Evolutionary conservation across 768 basidiomycete species (phyloP), one percentile per base, ranked within the genome.

Genomic region (Neoboletus magnificus): DNA sequence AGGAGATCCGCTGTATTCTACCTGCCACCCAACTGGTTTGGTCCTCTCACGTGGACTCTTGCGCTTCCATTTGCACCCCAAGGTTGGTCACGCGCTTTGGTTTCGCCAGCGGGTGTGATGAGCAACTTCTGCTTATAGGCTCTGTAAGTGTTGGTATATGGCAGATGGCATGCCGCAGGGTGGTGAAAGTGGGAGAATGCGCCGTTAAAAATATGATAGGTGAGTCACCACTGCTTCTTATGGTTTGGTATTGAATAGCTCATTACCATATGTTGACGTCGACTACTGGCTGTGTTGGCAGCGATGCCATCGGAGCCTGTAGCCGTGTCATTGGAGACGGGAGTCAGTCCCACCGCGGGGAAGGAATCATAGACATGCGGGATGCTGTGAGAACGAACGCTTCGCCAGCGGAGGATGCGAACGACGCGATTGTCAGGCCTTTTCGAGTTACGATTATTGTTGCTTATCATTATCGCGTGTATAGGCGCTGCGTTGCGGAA

Each of bases 121-220:
- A 11, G 29, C 35, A 39, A 49, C 16, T 0, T 37, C 29, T 22
- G 27, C 52, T 23, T 57, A 18, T 59, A 94, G 95, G 96, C 12
- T 90, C 93, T 12, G 88, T 99, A 56, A 93, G 92, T 62, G 92
- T 93, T 40, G 91, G 89, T 1, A 82, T 93, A 39, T 99, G 96
- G 96, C 90, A 93, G 66, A 91, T 97, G 85, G 90, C 93, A 9
- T 95, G 93, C 72, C 86, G 83, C 60, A 80, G 93, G 48, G 88
- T 93, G n/a, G 79, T 98, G 55, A 79, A 81, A 56, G 78, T 86
- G n/a, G 79, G 85, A 43, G 91, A 93, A 70, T 79, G 82, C 23
- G 77, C 87, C 6, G 84, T 87, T 53, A 87, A 82, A 67, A 87
- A 87, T 54, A 65, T 89, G 43, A 63, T 74, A 10, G 72, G 81